These are phyloP conservation scores for Blastobotrys illinoisensis DNA, from an alignment of 1,139 yeast species.

Conservation along the genomic window DNA sequence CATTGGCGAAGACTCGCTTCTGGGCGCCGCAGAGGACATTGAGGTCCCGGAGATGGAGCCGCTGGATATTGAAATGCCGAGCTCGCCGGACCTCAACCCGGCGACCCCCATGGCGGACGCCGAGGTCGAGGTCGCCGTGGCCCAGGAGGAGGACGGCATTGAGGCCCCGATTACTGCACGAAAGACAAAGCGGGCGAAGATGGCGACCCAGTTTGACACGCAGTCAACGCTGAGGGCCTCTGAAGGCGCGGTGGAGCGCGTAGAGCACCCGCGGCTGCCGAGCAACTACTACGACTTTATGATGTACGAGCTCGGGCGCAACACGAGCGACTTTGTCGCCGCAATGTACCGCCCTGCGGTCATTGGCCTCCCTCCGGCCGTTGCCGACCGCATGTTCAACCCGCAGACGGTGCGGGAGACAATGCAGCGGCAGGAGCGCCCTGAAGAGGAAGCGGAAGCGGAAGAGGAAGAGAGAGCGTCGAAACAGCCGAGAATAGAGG, in stretches of 20 bases:
- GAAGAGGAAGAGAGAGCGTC: conserved; percentile 5
- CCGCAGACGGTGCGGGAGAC: not conserved
- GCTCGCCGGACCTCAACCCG: not conserved
- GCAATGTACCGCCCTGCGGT: conserved; percentile 1
- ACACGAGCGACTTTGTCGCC: not conserved
- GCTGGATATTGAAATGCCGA: conserved; percentile 17
- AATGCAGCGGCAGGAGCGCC: not conserved
- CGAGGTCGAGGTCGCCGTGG: conserved; percentile 4
- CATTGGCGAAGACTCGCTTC: conserved; percentile 13
- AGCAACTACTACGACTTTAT: conserved; percentile 4
- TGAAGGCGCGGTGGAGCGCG: not conserved
- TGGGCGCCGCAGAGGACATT: conserved; percentile 17
- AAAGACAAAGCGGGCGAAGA: not conserved
- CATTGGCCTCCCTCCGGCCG: not conserved
- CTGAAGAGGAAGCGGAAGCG: conserved; percentile 5
- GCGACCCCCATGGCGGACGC: conserved; percentile 5
- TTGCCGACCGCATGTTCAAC: not conserved
- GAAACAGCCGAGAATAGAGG: conserved; percentile 6
- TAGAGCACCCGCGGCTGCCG: conserved; percentile 6
- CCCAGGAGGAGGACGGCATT: conserved; percentile 1
- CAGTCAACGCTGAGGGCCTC: not conserved
- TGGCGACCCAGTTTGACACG: conserved; percentile 8
- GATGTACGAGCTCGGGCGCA: conserved; percentile 3
- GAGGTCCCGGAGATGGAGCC: conserved; percentile 14
- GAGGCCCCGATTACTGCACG: not conserved